phyloP scores from a whole-genome alignment of 768 basidiomycete species.

The Psilocybe tampanensis region DNA sequence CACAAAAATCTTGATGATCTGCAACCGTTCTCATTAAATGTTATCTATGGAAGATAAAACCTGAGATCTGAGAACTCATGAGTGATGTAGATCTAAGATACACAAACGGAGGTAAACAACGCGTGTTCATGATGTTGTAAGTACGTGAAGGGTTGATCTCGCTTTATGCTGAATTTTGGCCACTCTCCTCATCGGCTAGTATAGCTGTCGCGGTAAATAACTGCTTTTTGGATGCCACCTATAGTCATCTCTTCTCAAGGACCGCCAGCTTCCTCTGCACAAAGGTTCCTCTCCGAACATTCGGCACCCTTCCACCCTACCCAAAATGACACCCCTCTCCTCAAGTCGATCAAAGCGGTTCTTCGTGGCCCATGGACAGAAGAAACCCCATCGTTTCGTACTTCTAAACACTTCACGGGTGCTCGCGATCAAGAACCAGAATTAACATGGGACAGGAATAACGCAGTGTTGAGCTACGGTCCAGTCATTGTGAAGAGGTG shows the following conservation, averaged over 20 bases:
- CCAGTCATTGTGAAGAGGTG: conserved; percentile 73
- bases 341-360: conserved; percentile 60
- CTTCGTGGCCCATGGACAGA: conserved; percentile 56
- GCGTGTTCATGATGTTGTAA: conserved; percentile 2
- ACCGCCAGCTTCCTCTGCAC: conserved; percentile 44
- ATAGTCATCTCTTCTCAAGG: conserved; percentile 45
- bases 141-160: background rate
- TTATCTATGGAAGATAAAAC: no score
- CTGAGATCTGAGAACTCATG: no score
- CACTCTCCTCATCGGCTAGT: background rate
- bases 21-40: no score
- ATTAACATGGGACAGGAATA: conserved; percentile 67
- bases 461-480: conserved; percentile 65
- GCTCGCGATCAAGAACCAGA: conserved; percentile 55
- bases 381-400: conserved; percentile 41
- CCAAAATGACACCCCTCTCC: conserved; percentile 40
- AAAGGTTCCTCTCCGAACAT: conserved; percentile 38
- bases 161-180: background rate
- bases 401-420: conserved; percentile 39
- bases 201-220: background rate
- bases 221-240: conserved; percentile 22
- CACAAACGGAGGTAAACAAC: conserved; percentile 12
- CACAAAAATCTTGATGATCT: no score
- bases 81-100: background rate
- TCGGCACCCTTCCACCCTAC: conserved; percentile 19